Conservation (phyloP, 2,329 filamentous ascomycete species). For the Tolypocladium endophyticum region DNA sequence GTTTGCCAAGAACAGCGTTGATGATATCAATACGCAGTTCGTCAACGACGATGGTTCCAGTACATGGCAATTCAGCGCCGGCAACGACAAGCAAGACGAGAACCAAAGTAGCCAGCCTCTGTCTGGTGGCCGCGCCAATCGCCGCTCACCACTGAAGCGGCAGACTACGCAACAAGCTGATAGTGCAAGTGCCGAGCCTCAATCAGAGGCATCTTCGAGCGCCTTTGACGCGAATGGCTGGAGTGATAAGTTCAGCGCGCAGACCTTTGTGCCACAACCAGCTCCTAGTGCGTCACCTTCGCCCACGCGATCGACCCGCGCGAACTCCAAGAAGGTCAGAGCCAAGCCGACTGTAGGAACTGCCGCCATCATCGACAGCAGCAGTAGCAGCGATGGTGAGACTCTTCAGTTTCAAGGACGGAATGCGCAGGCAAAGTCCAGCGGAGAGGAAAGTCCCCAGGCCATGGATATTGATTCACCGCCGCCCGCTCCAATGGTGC, state of each 20-base stretch:
- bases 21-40: constrained; percentile 54
- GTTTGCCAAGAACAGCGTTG: constrained; percentile 40
- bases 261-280: constrained; percentile 41
- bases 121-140: constrained; percentile 26
- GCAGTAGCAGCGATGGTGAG: constrained; percentile 31
- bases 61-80: constrained; percentile 43
- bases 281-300: constrained; percentile 27
- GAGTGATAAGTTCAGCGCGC: constrained; percentile 41
- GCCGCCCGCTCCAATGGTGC: constrained; percentile 15
- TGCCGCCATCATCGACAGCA: constrained; percentile 35
- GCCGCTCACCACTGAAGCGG: constrained; percentile 26
- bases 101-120: constrained; percentile 21
- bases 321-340: constrained; percentile 49
- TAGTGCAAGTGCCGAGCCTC: constrained; percentile 10
- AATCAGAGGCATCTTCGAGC: constrained; percentile 14
- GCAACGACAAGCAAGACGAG: constrained; percentile 22
- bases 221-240: constrained; percentile 42
- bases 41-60: constrained; percentile 34
- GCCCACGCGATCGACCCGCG: constrained; percentile 31
- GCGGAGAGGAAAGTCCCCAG: constrained; percentile 35
- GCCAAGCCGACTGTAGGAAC: constrained; percentile 38
- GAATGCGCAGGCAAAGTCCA: constrained; percentile 17
- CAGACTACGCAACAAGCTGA: constrained; percentile 10
- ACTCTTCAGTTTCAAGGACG: constrained; percentile 21
- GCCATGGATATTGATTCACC: constrained; percentile 59